These are phyloP conservation scores for Solanum chaucha DNA, from an alignment of 257 asterid species.

Conservation along the genomic window DNA sequence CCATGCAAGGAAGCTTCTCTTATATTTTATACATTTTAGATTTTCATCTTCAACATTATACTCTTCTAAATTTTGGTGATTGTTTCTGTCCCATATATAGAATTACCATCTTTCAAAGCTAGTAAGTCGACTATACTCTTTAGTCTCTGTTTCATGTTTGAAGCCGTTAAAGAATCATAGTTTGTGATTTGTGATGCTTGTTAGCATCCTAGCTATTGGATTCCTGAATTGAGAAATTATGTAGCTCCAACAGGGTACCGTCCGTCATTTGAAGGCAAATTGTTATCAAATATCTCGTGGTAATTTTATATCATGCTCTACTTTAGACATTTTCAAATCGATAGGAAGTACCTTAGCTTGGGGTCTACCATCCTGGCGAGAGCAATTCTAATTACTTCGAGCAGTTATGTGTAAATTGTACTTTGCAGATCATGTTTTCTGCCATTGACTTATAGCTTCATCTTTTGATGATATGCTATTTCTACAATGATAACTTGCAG, in stretches of 20 bases:
- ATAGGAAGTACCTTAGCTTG: not conserved
- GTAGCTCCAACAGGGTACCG: not conserved
- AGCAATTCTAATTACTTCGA: not conserved
- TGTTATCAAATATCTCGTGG: not conserved
- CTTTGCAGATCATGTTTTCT: not conserved
- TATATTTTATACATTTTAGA: not conserved
- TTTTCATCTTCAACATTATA: not conserved
- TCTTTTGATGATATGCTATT: not conserved
- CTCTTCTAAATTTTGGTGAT: not conserved
- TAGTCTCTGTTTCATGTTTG: not conserved
- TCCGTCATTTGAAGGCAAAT: not conserved
- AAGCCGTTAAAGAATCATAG: not conserved
- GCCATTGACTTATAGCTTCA: not conserved
- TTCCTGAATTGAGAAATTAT: not conserved
- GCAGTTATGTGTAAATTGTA: not conserved
- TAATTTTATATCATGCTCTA: not conserved
- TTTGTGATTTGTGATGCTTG: not conserved
- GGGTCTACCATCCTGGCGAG: not conserved
- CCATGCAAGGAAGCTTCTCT: not conserved
- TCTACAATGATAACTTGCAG: not conserved
- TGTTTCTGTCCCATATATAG: not conserved
- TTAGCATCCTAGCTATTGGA: not conserved
- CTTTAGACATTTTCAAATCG: not conserved
- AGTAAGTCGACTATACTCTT: not conserved
- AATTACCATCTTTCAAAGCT: not conserved